These are phyloP conservation scores for Cryptosporidium viatorum DNA, from an alignment of 169 alveolate genomes.

Conservation along the genomic window DNA sequence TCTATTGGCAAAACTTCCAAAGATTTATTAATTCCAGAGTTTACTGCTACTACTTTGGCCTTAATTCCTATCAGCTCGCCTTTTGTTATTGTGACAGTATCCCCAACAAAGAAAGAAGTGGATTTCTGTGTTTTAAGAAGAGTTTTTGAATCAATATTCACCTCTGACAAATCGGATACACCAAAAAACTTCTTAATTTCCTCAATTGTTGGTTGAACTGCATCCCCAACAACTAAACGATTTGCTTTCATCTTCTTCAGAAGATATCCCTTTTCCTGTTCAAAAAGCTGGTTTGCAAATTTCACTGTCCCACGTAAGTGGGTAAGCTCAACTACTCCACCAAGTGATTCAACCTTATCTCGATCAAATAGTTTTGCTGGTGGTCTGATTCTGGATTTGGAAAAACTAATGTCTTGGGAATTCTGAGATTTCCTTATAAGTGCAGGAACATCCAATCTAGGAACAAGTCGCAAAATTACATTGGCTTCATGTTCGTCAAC, in stretches of 20 bases:
- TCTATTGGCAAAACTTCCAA: slow-evolving; percentile 77
- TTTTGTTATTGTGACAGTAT: slow-evolving; percentile 82
- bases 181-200: slow-evolving; percentile 84
- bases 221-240: slow-evolving; percentile 79
- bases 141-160: slow-evolving; percentile 34
- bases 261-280: slow-evolving; percentile 84
- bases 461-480: slow-evolving; percentile 85
- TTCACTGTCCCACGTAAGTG: slow-evolving; percentile 86
- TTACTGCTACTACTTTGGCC: slow-evolving; percentile 81
- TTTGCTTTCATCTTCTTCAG: slow-evolving; percentile 83
- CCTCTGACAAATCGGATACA: slow-evolving; percentile 78
- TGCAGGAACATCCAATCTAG: slow-evolving; percentile 80
- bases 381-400: slow-evolving; percentile 76
- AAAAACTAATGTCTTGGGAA: slow-evolving; percentile 1
- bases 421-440: slow-evolving; percentile 46
- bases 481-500: slow-evolving; percentile 84
- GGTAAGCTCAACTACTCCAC: slow-evolving; percentile 87
- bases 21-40: slow-evolving; percentile 80
- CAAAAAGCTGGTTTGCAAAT: slow-evolving; percentile 85
- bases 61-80: slow-evolving; percentile 84
- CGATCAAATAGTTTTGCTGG: slow-evolving; percentile 83
- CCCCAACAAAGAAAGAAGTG: slow-evolving; percentile 84
- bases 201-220: slow-evolving; percentile 84
- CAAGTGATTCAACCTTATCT: slow-evolving; percentile 84
- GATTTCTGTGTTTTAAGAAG: slow-evolving; percentile 76